Evolutionary conservation across 768 basidiomycete genomes (phyloP), one percentile per base, ranked within the genome.

Genomic region (Leccinum subtestaceum): DNA sequence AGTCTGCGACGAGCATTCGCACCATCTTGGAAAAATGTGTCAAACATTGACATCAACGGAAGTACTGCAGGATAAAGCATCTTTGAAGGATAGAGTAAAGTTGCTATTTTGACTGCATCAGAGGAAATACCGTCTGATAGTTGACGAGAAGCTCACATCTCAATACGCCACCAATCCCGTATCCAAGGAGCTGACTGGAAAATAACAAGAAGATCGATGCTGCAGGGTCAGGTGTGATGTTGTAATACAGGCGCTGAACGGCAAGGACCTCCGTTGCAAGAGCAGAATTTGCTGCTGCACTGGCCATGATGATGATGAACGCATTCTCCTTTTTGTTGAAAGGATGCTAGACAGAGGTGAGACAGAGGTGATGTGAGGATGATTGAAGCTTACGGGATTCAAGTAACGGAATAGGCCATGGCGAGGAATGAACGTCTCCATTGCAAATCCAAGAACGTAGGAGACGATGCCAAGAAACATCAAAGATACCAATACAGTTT

Each of bases 271-370:
- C 81, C 0, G 82, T 84, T 2, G 75, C 83, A 19, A 84, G 75
- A 5, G 83, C 82, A 0, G 80, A 77, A 46, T 78, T 81, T 11
- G 82, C 78, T 4, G 82, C 82, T 3, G 83, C 81, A 59, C 79
- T 77, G 21, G 83, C 65, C 83, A 84, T 84, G 55, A 84, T 81
- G 12, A 84, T 76, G 34, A 84, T 79, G 60, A 84, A 82, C 0
- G 81, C 80, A 65, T 81, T 81, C 65, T 85, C 83, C 57, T 84
- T 84, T 67, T 81, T 84, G 67, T 84, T 84, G 70, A 83, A 84
- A 2, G 83, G 80, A 25, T 79, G 77, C 82, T 83, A 17, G 23
- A n/a, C 21, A 45, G 46, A 8, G 17, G 25, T 59, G n/a, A 61
- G 64, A 29, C n/a, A 32, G 52, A 53, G 7, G 21, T 11, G 13